Evolutionary conservation across 768 basidiomycete genomes (phyloP).

Genomic region (Auriscalpium vulgare): DNA sequence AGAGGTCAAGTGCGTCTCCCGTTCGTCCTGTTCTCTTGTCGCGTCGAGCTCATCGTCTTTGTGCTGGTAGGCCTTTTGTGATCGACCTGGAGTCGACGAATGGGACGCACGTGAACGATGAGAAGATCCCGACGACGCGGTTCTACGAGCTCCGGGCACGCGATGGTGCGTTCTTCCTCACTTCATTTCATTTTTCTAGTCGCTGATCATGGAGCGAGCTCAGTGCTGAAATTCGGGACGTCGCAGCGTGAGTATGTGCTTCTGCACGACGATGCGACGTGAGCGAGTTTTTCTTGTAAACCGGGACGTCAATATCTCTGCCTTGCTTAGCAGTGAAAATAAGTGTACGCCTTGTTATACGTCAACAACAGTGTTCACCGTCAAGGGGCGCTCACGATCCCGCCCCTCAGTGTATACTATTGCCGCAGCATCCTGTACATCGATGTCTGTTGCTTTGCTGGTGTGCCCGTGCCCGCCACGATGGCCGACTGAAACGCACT

Average conservation of each 20-base stretch:
- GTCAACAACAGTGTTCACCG: no score
- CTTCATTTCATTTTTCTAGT: neutral
- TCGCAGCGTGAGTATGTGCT: slow-evolving; percentile 2
- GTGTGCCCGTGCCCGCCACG: no score
- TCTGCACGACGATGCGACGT: neutral
- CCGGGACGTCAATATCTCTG: no score
- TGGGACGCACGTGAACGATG: slow-evolving; percentile 85
- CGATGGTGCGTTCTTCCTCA: slow-evolving; percentile 48
- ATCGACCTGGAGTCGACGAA: slow-evolving; percentile 99
- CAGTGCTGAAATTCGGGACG: neutral
- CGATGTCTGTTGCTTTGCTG: no score
- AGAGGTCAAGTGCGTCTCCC: slow-evolving; percentile 66
- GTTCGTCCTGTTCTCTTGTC: neutral
- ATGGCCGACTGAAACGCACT: no score
- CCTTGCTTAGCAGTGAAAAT: no score
- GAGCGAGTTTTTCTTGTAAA: neutral
- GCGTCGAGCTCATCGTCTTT: neutral
- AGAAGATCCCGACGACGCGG: slow-evolving; percentile 70
- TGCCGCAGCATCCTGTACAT: no score
- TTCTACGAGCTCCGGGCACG: slow-evolving; percentile 54
- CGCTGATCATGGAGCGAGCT: neutral
- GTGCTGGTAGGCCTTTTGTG: slow-evolving; percentile 69
- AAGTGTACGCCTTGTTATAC: no score
- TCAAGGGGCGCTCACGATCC: no score
- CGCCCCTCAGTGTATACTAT: no score